These are phyloP conservation scores for Candolleomyces aberdarensis DNA, from an alignment of 768 basidiomycete species.

Conservation along the genomic window DNA sequence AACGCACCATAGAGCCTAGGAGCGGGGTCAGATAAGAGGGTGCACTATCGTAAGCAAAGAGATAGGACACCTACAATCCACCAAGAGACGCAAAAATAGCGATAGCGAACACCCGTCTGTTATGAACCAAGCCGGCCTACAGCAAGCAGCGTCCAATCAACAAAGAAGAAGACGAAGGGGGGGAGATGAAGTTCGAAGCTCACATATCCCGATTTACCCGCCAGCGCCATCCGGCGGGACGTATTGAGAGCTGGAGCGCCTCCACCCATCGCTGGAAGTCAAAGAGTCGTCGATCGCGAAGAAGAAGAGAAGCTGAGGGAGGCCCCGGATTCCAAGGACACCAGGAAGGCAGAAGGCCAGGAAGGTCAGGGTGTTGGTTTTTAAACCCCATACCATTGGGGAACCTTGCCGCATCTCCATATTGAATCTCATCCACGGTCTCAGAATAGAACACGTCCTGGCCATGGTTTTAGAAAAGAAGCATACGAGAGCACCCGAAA, in stretches of 20 bases:
- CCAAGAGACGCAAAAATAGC: constrained; percentile 79
- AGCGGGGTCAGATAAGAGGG: constrained; percentile 5
- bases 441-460: no score
- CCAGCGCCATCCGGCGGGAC: constrained; percentile 49
- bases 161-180: not conserved
- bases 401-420: no score
- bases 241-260: constrained; percentile 37
- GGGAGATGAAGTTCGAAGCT: constrained; percentile 9
- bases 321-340: no score
- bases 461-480: no score
- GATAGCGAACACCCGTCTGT: constrained; percentile 61
- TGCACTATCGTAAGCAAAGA: not conserved
- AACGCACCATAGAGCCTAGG: constrained; percentile 57
- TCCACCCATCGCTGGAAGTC: constrained; percentile 40
- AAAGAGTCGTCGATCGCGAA: not conserved
- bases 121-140: constrained; percentile 63
- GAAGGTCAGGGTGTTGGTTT: no score
- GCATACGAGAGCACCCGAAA: no score
- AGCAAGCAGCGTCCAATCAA: not conserved
- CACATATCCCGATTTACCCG: constrained; percentile 69
- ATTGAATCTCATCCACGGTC: no score
- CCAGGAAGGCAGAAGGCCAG: no score
- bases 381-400: no score
- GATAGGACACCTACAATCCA: constrained; percentile 53
- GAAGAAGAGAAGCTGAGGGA: no score